These are phyloP conservation scores for Pestalotiopsis sp. DNA, from an alignment of 2,329 filamentous ascomycete species.

Conservation along the genomic window DNA sequence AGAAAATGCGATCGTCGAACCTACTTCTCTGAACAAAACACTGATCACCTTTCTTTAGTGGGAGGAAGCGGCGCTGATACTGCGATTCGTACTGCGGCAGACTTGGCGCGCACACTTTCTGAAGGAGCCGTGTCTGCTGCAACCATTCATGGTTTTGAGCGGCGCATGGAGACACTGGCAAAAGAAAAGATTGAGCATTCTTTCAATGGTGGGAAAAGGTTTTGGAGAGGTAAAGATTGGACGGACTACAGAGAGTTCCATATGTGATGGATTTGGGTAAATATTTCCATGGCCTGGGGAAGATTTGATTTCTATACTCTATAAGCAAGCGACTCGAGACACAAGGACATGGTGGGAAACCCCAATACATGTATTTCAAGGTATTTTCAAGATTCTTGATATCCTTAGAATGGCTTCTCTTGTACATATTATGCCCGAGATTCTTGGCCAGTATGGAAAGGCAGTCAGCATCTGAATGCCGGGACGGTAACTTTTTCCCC, in stretches of 20 bases:
- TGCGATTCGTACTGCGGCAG: conserved; percentile 28
- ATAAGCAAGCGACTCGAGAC: no score
- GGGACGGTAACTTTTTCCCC: no score
- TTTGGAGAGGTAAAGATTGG: conserved; percentile 30
- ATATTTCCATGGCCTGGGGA: background rate
- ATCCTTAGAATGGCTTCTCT: no score
- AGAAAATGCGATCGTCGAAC: background rate
- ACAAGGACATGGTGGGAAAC: no score
- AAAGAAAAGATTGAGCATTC: conserved; percentile 32
- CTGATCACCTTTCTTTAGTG: conserved; percentile 16
- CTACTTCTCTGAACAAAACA: background rate
- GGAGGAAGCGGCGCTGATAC: conserved; percentile 32
- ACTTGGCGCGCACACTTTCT: conserved; percentile 26
- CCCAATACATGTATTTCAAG: no score
- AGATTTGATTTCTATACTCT: no score
- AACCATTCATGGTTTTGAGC: conserved; percentile 23
- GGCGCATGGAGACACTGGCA: conserved; percentile 26
- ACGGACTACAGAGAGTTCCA: conserved; percentile 19
- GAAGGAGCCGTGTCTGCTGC: conserved; percentile 21
- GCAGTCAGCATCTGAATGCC: no score
- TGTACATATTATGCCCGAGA: no score
- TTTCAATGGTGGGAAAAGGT: conserved; percentile 29
- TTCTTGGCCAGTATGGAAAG: no score
- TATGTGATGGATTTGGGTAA: background rate
- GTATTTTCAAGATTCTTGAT: no score